phyloP scores from a whole-genome alignment of 768 basidiomycete species.

The Auricularia sp. region DNA sequence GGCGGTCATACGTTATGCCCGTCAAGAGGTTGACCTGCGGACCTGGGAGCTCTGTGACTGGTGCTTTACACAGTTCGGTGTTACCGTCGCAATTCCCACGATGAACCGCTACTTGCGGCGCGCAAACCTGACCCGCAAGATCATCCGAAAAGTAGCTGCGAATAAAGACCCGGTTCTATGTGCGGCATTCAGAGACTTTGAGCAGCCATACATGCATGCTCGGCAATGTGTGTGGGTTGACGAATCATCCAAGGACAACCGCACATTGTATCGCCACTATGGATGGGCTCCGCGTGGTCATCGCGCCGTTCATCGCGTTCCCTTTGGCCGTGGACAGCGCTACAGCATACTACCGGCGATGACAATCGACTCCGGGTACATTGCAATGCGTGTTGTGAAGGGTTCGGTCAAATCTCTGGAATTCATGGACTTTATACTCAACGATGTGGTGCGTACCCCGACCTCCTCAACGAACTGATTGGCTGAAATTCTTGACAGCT shows the following conservation, averaged over 20 bases:
- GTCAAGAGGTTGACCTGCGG: no score
- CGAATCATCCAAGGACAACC: slow-evolving; percentile 21
- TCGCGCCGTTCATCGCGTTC: slow-evolving; percentile 13
- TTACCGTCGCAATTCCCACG: no score
- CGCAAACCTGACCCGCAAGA: no score
- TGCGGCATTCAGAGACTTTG: no score
- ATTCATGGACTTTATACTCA: slow-evolving; percentile 28
- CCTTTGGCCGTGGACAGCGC: slow-evolving; percentile 17
- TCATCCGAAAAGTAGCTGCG: no score
- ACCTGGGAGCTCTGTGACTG: no score
- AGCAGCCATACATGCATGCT: slow-evolving; percentile 2
- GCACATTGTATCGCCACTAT: slow-evolving; percentile 14
- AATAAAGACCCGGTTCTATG: no score
- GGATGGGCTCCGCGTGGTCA: slow-evolving; percentile 13
- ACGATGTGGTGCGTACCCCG: slow-evolving; percentile 23
- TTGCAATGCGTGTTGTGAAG: slow-evolving; percentile 19
- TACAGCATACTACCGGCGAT: slow-evolving; percentile 22
- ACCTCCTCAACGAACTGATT: no score
- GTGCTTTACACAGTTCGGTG: no score
- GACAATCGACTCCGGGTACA: slow-evolving; percentile 24
- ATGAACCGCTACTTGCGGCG: no score
- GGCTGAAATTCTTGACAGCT: slow-evolving; percentile 7
- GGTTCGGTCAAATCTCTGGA: slow-evolving; percentile 24
- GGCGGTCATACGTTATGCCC: no score
- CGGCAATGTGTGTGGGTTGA: slow-evolving; percentile 13